A percentile compares a stretch with the other conserved stretches of the same genome.
Conservation (phyloP, 352 stramenopile species). For the Globisporangium camurandrum region DNA sequence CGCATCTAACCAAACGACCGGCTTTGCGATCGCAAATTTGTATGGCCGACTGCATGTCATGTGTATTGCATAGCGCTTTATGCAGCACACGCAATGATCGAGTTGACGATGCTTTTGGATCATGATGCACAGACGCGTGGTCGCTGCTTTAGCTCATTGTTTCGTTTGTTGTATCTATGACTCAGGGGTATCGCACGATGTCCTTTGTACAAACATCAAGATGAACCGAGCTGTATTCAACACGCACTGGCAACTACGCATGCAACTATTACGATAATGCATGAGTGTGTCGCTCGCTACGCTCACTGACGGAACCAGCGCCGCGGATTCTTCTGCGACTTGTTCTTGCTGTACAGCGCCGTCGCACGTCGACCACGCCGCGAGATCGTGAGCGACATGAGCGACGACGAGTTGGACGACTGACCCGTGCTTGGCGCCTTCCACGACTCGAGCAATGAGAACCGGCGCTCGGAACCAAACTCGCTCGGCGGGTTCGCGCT, state of each 20-base stretch:
- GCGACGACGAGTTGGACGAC: slow-evolving; percentile 47
- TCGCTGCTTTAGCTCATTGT: too few species aligned
- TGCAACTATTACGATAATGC: too few species aligned
- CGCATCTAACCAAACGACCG: too few species aligned
- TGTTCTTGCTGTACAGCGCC: slow-evolving; percentile 54
- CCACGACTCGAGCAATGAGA: slow-evolving; percentile 71
- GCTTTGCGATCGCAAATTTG: background rate
- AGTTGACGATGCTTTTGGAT: too few species aligned
- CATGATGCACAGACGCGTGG: too few species aligned
- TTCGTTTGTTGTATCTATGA: too few species aligned
- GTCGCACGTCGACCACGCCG: slow-evolving; percentile 49
- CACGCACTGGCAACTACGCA: too few species aligned
- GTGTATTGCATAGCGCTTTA: too few species aligned
- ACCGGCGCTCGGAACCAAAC: slow-evolving; percentile 41
- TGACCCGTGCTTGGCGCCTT: slow-evolving; percentile 42
- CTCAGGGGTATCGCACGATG: too few species aligned
- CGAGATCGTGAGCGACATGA: slow-evolving; percentile 69
- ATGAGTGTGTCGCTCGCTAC: slow-evolving; percentile 1
- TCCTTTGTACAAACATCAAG: background rate
- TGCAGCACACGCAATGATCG: too few species aligned
- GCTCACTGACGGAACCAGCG: slow-evolving; percentile 31
- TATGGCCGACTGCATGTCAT: background rate
- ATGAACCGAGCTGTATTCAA: too few species aligned
- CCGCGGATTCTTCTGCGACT: slow-evolving; percentile 46
- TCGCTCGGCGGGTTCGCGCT: slow-evolving; percentile 13